These are phyloP conservation scores for Beauveria sp. DNA, from an alignment of 2,329 filamentous ascomycete genomes.

Conservation along the genomic window DNA sequence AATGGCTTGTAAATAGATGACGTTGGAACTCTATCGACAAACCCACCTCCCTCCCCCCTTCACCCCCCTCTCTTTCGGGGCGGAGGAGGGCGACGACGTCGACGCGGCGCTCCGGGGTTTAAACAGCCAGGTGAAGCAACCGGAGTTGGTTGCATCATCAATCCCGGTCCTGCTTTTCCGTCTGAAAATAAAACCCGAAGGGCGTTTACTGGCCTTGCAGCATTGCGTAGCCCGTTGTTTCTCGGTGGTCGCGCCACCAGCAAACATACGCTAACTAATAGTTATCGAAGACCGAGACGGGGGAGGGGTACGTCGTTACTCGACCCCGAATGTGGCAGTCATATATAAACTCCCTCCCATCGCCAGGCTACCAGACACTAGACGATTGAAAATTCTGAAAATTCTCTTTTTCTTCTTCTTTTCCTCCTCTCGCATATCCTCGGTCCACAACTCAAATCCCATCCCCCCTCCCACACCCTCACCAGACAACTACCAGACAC, in stretches of 20 bases:
- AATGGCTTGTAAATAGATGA: background rate
- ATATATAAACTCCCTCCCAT: background rate
- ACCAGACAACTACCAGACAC: too few relatives aligned
- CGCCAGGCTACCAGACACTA: background rate
- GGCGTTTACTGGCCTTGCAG: too few relatives aligned
- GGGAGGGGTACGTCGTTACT: background rate
- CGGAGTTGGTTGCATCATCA: background rate
- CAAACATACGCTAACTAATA: background rate
- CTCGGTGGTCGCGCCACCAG: background rate
- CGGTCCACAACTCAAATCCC: background rate
- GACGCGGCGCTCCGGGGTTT: background rate
- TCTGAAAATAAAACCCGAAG: too few relatives aligned
- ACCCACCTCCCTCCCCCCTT: background rate
- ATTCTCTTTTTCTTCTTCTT: background rate
- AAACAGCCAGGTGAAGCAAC: background rate
- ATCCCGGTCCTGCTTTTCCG: background rate
- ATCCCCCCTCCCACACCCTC: background rate
- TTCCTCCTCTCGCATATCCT: background rate
- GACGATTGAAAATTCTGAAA: too few relatives aligned
- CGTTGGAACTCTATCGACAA: constrained; percentile 5
- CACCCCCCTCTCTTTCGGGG: background rate
- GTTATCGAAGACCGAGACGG: background rate
- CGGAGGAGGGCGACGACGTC: background rate
- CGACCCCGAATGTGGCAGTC: background rate
- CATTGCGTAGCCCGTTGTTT: too few relatives aligned